phyloP scores from a whole-genome alignment of 208 protist species.

The Wallacemonas collosoma region DNA sequence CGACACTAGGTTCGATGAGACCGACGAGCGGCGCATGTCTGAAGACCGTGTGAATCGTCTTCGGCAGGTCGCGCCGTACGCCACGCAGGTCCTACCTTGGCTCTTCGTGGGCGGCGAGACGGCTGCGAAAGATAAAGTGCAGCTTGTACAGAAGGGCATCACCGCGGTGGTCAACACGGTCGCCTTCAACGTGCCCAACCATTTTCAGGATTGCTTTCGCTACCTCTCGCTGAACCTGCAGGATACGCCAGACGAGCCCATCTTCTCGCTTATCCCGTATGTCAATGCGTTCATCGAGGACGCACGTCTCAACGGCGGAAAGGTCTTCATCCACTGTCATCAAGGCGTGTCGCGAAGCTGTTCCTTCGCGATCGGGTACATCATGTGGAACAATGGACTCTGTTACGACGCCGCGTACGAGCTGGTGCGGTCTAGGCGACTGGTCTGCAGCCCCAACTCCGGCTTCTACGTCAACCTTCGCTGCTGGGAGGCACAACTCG shows the following conservation, averaged over 20 bases:
- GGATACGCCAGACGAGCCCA: constrained; percentile 90
- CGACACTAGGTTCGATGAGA: constrained; percentile 19
- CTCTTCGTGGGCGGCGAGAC: constrained; percentile 83
- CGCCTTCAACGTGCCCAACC: constrained; percentile 70
- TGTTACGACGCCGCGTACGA: constrained; percentile 88
- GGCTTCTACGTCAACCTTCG: constrained; percentile 91
- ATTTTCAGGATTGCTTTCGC: constrained; percentile 70
- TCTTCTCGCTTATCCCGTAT: constrained; percentile 88
- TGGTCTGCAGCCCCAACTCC: constrained; percentile 87
- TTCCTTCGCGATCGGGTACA: constrained; percentile 89
- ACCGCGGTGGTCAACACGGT: constrained; percentile 94
- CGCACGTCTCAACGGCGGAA: constrained; percentile 43
- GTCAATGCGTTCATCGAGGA: constrained; percentile 90
- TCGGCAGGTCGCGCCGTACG: constrained; percentile 57
- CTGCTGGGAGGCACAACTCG: constrained; percentile 76
- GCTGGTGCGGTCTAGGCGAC: constrained; percentile 64
- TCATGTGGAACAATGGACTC: constrained; percentile 88
- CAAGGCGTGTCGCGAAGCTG: constrained; percentile 93
- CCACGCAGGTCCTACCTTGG: constrained; percentile 82
- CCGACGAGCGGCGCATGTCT: constrained; percentile 57
- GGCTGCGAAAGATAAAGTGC: constrained; percentile 56
- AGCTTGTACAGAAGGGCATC: constrained; percentile 85
- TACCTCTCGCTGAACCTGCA: constrained; percentile 86
- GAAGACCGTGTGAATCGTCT: constrained; percentile 69
- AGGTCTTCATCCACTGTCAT: constrained; percentile 94